phyloP scores from a whole-genome alignment of 371 early-diverging fungal genomes.

The Mucor velutinosus region DNA sequence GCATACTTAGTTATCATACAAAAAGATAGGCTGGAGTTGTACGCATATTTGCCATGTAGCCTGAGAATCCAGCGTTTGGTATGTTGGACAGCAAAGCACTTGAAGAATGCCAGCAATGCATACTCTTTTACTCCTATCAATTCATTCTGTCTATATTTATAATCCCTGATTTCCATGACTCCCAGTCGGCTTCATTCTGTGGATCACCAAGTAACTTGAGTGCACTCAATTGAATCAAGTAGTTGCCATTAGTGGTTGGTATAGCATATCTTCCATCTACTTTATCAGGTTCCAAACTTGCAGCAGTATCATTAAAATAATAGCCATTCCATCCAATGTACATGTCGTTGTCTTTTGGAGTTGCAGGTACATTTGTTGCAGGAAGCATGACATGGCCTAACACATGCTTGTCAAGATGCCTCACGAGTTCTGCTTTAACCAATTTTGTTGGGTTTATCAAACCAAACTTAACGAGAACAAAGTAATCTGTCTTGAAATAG shows the following conservation, averaged over 20 bases:
- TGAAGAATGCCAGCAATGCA: no score
- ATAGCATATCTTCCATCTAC: neutral
- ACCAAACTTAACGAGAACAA: neutral
- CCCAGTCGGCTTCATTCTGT: constrained; percentile 3
- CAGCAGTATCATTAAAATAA: neutral
- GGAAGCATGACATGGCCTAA: neutral
- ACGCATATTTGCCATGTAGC: no score
- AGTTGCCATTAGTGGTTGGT: neutral
- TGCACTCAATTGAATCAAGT: constrained; percentile 3
- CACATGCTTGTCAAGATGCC: neutral
- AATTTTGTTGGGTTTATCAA: neutral
- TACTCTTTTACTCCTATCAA: no score
- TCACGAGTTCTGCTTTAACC: neutral
- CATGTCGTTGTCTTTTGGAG: neutral
- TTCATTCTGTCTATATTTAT: neutral
- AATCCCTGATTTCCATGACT: neutral
- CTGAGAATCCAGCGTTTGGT: no score
- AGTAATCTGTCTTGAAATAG: neutral
- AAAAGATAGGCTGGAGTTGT: no score
- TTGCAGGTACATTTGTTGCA: neutral
- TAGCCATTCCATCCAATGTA: neutral
- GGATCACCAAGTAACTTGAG: constrained; percentile 10
- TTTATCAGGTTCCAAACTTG: neutral
- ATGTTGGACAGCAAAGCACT: no score
- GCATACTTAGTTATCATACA: no score